These are phyloP conservation scores for Pyrrhoderma noxium DNA, from an alignment of 1,284 basidiomycete species.

Conservation along the genomic window DNA sequence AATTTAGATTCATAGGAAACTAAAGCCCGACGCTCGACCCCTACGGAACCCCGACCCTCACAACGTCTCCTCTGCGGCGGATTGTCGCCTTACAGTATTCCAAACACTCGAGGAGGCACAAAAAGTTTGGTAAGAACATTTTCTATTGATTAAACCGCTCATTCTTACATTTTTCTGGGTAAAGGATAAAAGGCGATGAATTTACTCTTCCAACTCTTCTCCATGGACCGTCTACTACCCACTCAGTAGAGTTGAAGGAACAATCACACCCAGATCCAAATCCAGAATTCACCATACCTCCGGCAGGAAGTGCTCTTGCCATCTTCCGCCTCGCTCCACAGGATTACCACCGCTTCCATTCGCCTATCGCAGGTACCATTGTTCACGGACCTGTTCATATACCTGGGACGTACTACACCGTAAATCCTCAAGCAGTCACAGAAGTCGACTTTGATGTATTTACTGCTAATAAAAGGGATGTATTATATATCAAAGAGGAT, in stretches of 20 bases:
- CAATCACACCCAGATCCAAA: not conserved
- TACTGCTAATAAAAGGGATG: slow-evolving; percentile 59
- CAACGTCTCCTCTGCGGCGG: slow-evolving; percentile 61
- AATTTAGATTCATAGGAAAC: slow-evolving; percentile 34
- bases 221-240: slow-evolving; percentile 17
- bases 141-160: not conserved
- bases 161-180: slow-evolving; percentile 1
- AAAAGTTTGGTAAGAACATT: slow-evolving; percentile 50
- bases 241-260: not conserved
- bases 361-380: slow-evolving; percentile 57
- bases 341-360: slow-evolving; percentile 85
- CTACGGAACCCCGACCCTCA: slow-evolving; percentile 50
- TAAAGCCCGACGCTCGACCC: slow-evolving; percentile 60
- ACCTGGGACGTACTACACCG: slow-evolving; percentile 54
- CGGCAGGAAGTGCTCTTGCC: slow-evolving; percentile 46
- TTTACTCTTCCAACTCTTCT: slow-evolving; percentile 65
- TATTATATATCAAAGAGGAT: slow-evolving; percentile 45
- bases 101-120: slow-evolving; percentile 52
- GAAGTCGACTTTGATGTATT: slow-evolving; percentile 65
- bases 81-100: slow-evolving; percentile 71
- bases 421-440: slow-evolving; percentile 80
- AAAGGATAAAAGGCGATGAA: slow-evolving; percentile 67
- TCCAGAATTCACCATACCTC: slow-evolving; percentile 22
- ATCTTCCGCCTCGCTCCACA: slow-evolving; percentile 74
- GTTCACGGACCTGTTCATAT: slow-evolving; percentile 43